A percentile compares a stretch with the other conserved stretches of the same genome.
phyloP scores from a whole-genome alignment of 2,329 filamentous ascomycete species.

The Fusarium pseudoanthophilum region DNA sequence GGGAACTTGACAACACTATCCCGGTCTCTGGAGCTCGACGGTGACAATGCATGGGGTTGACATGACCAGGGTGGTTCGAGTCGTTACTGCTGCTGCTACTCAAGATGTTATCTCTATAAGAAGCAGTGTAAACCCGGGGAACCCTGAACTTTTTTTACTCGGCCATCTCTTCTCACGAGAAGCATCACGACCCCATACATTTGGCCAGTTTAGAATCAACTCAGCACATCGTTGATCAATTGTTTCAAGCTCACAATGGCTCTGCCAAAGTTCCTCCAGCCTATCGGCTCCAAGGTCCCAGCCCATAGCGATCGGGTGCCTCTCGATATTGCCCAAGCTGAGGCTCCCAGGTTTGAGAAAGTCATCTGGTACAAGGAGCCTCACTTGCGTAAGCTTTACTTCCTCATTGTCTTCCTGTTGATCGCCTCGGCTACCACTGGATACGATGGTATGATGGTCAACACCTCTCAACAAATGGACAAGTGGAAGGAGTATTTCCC shows the following conservation, averaged over 20 bases:
- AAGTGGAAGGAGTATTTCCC: conserved; percentile 64
- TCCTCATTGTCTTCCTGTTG: conserved; percentile 63
- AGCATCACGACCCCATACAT: conserved; percentile 9
- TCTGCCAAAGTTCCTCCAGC: conserved; percentile 40
- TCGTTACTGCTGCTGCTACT: conserved; percentile 4
- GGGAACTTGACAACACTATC: neutral
- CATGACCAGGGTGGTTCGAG: neutral
- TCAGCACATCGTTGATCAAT: conserved; percentile 4
- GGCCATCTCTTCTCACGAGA: conserved; percentile 30
- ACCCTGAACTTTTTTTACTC: conserved; percentile 9
- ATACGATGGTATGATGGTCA: conserved; percentile 70
- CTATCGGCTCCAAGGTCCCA: conserved; percentile 39
- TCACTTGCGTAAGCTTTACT: conserved; percentile 66
- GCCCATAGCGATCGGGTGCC: conserved; percentile 19
- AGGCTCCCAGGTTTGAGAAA: conserved; percentile 62
- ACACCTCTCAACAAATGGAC: conserved; percentile 68
- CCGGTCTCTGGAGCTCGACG: conserved; percentile 2
- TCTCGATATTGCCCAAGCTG: conserved; percentile 54
- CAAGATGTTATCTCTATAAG: conserved; percentile 37
- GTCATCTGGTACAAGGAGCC: conserved; percentile 68
- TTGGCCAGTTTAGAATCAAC: conserved; percentile 2
- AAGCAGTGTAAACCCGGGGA: conserved; percentile 29
- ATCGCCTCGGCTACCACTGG: conserved; percentile 70
- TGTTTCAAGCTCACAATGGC: conserved; percentile 29
- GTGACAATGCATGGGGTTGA: conserved; percentile 19